Conservation (phyloP, 257 asterid species). For the Gentiana macrophylla region DNA sequence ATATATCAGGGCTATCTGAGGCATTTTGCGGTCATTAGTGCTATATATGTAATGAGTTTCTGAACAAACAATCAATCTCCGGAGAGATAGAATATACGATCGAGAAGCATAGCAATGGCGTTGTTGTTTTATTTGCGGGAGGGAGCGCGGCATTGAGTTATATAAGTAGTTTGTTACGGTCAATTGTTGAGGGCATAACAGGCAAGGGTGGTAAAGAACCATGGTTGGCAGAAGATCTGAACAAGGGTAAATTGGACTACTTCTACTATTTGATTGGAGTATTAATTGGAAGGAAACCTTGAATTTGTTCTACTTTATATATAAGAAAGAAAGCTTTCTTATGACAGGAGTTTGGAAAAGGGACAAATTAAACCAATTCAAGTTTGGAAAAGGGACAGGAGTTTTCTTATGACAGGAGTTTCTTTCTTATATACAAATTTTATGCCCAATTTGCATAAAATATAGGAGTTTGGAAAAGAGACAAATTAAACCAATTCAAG, state of each 20-base stretch:
- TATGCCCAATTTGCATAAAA: too few relatives aligned
- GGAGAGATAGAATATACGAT: slow-evolving; percentile 7
- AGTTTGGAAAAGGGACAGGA: too few relatives aligned
- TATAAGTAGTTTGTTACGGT: slow-evolving; percentile 17
- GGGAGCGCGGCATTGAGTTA: slow-evolving; percentile 20
- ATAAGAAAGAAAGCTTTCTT: neutral
- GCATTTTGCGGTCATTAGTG: slow-evolving; percentile 20
- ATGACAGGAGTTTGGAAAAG: slow-evolving; percentile 13
- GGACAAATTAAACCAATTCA: slow-evolving; percentile 12
- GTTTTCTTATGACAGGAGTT: too few relatives aligned
- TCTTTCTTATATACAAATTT: too few relatives aligned
- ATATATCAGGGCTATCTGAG: slow-evolving; percentile 21
- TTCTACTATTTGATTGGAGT: slow-evolving; percentile 21
- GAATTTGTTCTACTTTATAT: slow-evolving; percentile 17
- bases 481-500: slow-evolving; percentile 7
- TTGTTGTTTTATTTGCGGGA: slow-evolving; percentile 10
- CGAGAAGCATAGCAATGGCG: slow-evolving; percentile 30
- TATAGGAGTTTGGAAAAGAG: slow-evolving; percentile 16
- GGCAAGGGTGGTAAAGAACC: slow-evolving; percentile 6
- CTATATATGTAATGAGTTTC: slow-evolving; percentile 13
- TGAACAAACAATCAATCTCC: slow-evolving; percentile 25
- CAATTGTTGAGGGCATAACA: slow-evolving; percentile 19
- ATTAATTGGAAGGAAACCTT: slow-evolving; percentile 6
- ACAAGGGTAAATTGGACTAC: slow-evolving; percentile 27
- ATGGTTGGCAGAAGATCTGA: slow-evolving; percentile 33